Conservation (phyloP, 345 rosid species). For the Gossypium bickii region DNA sequence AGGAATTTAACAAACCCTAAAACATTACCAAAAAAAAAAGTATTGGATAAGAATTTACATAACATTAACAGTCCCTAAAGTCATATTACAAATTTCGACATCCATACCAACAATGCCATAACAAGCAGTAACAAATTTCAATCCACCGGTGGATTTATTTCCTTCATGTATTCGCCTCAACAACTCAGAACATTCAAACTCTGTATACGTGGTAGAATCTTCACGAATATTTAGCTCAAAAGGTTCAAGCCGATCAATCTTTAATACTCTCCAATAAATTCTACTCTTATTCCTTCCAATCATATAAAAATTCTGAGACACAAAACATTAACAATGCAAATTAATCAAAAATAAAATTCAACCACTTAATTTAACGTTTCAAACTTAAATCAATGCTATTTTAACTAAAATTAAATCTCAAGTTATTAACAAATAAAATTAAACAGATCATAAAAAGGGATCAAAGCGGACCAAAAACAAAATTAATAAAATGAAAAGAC, state of each 20-base stretch:
- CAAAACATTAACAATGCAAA: constrained; percentile 5
- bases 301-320: constrained; percentile 66
- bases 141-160: constrained; percentile 85
- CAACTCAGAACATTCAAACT: constrained; percentile 67
- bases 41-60: background rate
- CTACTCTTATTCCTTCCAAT: constrained; percentile 66
- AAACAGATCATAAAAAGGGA: constrained; percentile 7
- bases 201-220: constrained; percentile 70
- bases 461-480: background rate
- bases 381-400: background rate
- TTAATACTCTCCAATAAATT: constrained; percentile 69
- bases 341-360: background rate
- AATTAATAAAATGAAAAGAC: background rate
- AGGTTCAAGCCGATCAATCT: constrained; percentile 68
- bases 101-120: constrained; percentile 90
- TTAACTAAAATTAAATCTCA: background rate
- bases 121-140: constrained; percentile 75
- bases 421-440: background rate
- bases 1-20: constrained; percentile 87
- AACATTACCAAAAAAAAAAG: constrained; percentile 11
- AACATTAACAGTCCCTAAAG: background rate
- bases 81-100: background rate
- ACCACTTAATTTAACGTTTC: constrained; percentile 6
- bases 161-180: constrained; percentile 89
- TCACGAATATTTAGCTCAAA: constrained; percentile 72